phyloP scores from a whole-genome alignment of 169 alveolate genomes.

The Ichthyophthirius multifiliis region DNA sequence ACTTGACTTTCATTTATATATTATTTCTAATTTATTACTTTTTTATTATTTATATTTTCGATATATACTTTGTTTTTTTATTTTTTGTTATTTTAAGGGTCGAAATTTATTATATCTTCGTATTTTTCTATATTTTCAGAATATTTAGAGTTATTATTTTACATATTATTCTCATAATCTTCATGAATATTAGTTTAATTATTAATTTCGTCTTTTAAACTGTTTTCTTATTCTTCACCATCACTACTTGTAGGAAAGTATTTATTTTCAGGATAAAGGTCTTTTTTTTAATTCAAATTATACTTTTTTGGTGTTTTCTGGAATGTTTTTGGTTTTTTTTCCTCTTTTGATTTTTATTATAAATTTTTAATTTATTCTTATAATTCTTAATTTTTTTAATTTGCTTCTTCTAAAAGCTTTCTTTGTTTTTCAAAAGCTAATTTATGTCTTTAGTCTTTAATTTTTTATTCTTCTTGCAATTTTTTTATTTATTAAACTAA shows the following conservation, averaged over 20 bases:
- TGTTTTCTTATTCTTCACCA: too few species aligned
- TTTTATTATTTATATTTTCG: neutral
- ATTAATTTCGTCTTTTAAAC: too few species aligned
- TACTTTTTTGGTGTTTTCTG: neutral
- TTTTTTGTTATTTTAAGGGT: neutral
- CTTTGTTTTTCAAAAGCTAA: slow-evolving; percentile 19
- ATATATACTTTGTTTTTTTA: neutral
- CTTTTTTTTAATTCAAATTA: neutral
- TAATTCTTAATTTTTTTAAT: slow-evolving; percentile 23
- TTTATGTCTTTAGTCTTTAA: slow-evolving; percentile 32
- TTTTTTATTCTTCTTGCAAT: slow-evolving; percentile 22
- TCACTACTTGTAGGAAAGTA: too few species aligned
- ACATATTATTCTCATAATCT: too few species aligned
- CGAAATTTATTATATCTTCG: slow-evolving; percentile 24
- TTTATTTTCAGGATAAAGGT: neutral
- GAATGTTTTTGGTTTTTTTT: neutral
- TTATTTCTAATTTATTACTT: neutral
- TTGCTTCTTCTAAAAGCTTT: slow-evolving; percentile 21
- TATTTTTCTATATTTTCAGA: slow-evolving; percentile 31
- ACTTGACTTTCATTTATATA: too few species aligned
- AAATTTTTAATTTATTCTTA: slow-evolving; percentile 25
- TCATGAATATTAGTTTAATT: too few species aligned
- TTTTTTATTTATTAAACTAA: slow-evolving; percentile 4
- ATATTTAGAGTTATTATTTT: too few species aligned
- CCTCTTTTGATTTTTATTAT: neutral